These are phyloP conservation scores for Aspergillus leporis DNA, from an alignment of 495 filamentous ascomycete species.

Conservation along the genomic window DNA sequence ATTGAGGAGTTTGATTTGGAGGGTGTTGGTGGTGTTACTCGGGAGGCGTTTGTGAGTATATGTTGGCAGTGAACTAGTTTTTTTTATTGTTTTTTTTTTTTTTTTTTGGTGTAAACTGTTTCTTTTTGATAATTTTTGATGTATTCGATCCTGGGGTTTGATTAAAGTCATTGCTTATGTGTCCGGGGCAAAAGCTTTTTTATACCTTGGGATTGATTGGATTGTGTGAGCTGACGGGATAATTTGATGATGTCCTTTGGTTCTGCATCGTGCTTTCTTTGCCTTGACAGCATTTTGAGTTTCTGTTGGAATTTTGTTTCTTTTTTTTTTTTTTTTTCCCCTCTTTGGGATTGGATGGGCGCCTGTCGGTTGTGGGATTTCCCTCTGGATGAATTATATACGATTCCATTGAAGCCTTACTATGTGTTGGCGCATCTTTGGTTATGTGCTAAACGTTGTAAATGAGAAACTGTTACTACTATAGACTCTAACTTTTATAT, in stretches of 20 bases:
- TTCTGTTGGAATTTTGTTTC: background rate
- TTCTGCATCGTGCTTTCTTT: background rate
- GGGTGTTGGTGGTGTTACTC: constrained; percentile 83
- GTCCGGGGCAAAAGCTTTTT: background rate
- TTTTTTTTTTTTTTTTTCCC: no score
- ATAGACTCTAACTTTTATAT: background rate
- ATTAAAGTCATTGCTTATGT: constrained; percentile 9
- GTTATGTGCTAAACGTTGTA: background rate
- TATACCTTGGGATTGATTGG: background rate
- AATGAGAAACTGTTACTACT: background rate
- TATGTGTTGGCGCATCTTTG: background rate
- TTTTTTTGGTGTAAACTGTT: background rate
- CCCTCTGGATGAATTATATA: constrained; percentile 2
- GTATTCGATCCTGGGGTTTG: constrained; percentile 7
- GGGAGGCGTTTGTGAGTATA: constrained; percentile 87
- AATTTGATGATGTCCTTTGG: background rate
- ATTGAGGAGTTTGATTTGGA: constrained; percentile 98
- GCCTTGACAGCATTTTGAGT: background rate
- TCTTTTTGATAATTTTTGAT: constrained; percentile 20
- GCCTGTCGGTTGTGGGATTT: constrained; percentile 7
- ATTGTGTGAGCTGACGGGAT: background rate
- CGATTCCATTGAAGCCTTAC: background rate
- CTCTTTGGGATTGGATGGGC: constrained; percentile 15
- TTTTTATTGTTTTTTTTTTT: constrained; percentile 5
- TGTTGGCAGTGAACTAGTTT: constrained; percentile 54